phyloP scores from a whole-genome alignment of 129 eudicot species.

The Flaveria sonorensis region DNA sequence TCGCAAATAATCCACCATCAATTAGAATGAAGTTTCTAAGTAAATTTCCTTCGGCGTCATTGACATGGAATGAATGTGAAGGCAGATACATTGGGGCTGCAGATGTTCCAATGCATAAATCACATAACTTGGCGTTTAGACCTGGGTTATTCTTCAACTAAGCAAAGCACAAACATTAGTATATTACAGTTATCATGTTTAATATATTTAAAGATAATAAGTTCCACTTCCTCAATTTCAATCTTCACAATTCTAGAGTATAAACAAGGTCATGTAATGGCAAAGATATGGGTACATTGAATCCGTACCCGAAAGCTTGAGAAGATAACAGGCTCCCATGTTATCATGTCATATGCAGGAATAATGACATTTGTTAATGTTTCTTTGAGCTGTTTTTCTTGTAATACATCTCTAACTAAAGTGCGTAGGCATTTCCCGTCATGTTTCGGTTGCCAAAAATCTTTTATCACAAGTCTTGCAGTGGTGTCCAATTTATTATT shows the following conservation, averaged over 20 bases:
- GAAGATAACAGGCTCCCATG: conserved; percentile 48
- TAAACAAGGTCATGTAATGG: neutral
- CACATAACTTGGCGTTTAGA: conserved; percentile 46
- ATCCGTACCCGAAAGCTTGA: conserved; percentile 44
- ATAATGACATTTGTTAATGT: conserved; percentile 58
- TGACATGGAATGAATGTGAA: conserved; percentile 38
- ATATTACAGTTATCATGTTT: neutral
- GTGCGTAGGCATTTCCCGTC: conserved; percentile 45
- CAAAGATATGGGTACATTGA: neutral
- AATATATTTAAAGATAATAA: neutral
- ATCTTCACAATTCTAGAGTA: neutral
- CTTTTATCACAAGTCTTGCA: conserved; percentile 7
- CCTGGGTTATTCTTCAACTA: conserved; percentile 38
- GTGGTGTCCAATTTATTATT: neutral
- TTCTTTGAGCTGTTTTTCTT: conserved; percentile 34
- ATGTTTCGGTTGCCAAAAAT: conserved; percentile 43
- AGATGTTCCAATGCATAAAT: conserved; percentile 58
- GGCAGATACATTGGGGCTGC: conserved; percentile 53
- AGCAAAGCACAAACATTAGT: neutral
- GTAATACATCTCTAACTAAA: conserved; percentile 21
- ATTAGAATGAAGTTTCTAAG: conserved; percentile 48
- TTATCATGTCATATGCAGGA: conserved; percentile 56
- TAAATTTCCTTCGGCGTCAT: conserved; percentile 18
- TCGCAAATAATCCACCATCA: conserved; percentile 59
- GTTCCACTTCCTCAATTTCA: too few species aligned